A percentile compares a stretch with the other conserved stretches of the same genome.
phyloP scores from a whole-genome alignment of 148 eudicot species.

The Fagopyrum esculentum region DNA sequence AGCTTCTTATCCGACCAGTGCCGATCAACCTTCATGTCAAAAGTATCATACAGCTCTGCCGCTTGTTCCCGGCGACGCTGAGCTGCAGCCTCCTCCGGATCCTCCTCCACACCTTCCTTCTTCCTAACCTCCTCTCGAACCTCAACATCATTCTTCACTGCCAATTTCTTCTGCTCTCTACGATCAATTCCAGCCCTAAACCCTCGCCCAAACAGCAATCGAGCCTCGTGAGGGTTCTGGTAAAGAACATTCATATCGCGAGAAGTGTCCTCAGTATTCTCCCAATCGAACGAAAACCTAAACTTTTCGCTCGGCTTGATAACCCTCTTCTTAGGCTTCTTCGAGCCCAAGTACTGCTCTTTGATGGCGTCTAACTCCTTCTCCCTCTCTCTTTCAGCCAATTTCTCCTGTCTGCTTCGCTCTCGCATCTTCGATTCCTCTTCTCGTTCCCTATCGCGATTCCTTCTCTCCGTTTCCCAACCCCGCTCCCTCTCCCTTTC shows the following conservation, averaged over 20 bases:
- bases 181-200: constrained; percentile 41
- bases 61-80: constrained; percentile 50
- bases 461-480: constrained; percentile 49
- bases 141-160: constrained; percentile 36
- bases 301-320: constrained; percentile 82
- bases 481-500: constrained; percentile 41
- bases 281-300: constrained; percentile 69
- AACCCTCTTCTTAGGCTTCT: constrained; percentile 75
- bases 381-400: constrained; percentile 64
- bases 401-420: constrained; percentile 56
- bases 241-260: constrained; percentile 60
- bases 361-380: constrained; percentile 70
- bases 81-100: constrained; percentile 37
- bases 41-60: constrained; percentile 50
- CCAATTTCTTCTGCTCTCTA: constrained; percentile 42
- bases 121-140: constrained; percentile 32
- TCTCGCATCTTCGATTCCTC: constrained; percentile 58
- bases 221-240: constrained; percentile 72
- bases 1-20: constrained; percentile 59
- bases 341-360: constrained; percentile 72
- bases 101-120: constrained; percentile 32
- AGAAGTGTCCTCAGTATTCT: constrained; percentile 71
- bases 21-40: constrained; percentile 57
- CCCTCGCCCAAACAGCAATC: constrained; percentile 41
- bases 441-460: constrained; percentile 60